Base-by-base conservation (phyloP, 2,329 filamentous ascomycete species). In the Chrysoporthe cubensis region DNA sequence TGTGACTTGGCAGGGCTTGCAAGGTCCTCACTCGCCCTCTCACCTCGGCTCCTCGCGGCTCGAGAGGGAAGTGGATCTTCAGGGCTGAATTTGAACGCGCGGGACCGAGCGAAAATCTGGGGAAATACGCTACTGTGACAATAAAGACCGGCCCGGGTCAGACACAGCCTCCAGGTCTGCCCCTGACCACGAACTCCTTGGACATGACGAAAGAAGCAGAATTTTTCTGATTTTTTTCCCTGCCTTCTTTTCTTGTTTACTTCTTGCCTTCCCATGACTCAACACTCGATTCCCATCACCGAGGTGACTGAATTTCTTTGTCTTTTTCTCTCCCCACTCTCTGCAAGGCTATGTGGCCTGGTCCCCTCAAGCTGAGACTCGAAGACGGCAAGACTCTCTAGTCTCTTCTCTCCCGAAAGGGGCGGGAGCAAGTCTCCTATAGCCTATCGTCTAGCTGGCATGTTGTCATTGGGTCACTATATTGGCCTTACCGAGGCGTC, bases 21-120 rank as follows among this genome's bases (percentile, higher is more conserved):
- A 14, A 52, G 50, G 50, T 32, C 21, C 26, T 32, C 50, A 54
- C 21, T 54, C 26, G 50, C 50, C 48, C 48, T 26, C 37, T 43
- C 57, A n/a, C 58, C 48, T 66, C 50, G 66, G 62, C 62, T 65
- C 32, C 52, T 62, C 58, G 58, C 63, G 66, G 56, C n/a, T 57
- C 11, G 43, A 62, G 44, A 16, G 34, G 60, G 5, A 56, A 34
- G 66, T 43, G 62, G 66, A n/a, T 42, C 63, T 50, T 59, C 67
- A 66, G 67, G 67, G 64, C 64, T 66, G 59, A 66, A n/a, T 40
- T 5, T 7, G 37, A 43, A 48, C 21, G 7, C 16, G 21, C 61
- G 52, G 48, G 56, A 54, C 61, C 52, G 50, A 62, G 46, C 64
- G 46, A 65, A 44, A 69, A 66, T 66, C 67, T 54, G 67, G 67